A percentile compares a stretch with the other conserved stretches of the same genome.
These are phyloP conservation scores for Helichrysum umbraculigerum DNA, from an alignment of 129 eudicot genomes.

Conservation along the genomic window DNA sequence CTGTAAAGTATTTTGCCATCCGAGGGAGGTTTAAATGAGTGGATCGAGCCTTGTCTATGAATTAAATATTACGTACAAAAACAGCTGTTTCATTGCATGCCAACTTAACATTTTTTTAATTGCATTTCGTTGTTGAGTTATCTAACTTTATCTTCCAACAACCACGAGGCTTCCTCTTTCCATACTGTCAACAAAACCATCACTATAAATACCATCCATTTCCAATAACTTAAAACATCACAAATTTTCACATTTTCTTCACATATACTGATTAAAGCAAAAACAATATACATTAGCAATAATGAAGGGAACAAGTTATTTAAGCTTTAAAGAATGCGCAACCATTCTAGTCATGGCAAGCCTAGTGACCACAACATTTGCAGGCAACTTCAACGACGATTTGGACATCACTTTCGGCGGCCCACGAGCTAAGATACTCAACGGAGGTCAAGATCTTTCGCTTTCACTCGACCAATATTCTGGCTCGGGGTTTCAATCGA, in stretches of 20 bases:
- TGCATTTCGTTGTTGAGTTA: background rate
- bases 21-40: background rate
- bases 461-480: constrained; percentile 8
- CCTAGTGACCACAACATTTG: background rate
- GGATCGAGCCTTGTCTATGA: too few species aligned
- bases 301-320: background rate
- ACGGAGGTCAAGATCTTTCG: background rate
- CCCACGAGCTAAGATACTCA: background rate
- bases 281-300: background rate
- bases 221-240: background rate
- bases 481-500: constrained; percentile 7
- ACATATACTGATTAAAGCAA: background rate
- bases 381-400: background rate
- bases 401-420: background rate
- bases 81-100: background rate
- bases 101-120: background rate
- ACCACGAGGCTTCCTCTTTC: background rate
- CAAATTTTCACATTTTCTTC: background rate
- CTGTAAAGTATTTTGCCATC: background rate
- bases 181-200: background rate
- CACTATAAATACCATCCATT: background rate
- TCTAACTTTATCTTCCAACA: too few species aligned
- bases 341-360: background rate
- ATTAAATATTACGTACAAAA: too few species aligned
- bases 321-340: background rate